Base-by-base conservation (phyloP, 2,329 filamentous ascomycete genomes). In the Xylariaceae sp. region DNA sequence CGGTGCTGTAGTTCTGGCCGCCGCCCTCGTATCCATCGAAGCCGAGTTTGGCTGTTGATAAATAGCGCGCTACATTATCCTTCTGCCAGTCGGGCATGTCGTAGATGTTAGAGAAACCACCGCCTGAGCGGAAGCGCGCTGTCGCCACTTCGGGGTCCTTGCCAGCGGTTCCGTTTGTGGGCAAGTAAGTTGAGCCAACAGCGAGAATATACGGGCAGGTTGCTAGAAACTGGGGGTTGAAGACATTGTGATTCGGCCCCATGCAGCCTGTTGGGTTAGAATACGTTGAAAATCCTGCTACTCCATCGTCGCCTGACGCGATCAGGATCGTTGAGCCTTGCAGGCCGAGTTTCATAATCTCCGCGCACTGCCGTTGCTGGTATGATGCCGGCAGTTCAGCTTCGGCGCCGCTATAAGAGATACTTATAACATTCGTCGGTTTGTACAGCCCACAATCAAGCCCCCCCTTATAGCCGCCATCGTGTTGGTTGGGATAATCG, bases 361-460 rank as follows among this genome's bases (percentile, higher is more conserved):
- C 75, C 48, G 72, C 69, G 66, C 78, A 80, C 64, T 79, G 76
- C 9, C 76, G 72, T 58, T 78, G 71, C 59, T 82, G 78, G 68
- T 86, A 86, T 57, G 70, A 72, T 4, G 74, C 67, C 0, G 82
- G 81, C 16, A 84, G 72, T 18, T 79, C 78, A 4, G 70, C 68
- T 67, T 86, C 82, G 36, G 77, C 74, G 35, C 77, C 77, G 40
- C 81, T 81, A 64, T 84, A 84, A 3, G 77, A 81, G 59, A 85
- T 80, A 30, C 75, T 77, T 55, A 83, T 65, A 13, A 72, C 69
- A 50, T 68, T 66, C 6, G 67, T 67, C 10, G 76, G 68, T 29
- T 66, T 50, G 49, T 64, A 65, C 2, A 61, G 11, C 46, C 62
- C 66, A 55, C 67, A 73, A 50, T 66, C 66, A 4, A 73, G 65